phyloP scores from a whole-genome alignment of 495 filamentous ascomycete genomes.

The Aspergillus olivimuriae region DNA sequence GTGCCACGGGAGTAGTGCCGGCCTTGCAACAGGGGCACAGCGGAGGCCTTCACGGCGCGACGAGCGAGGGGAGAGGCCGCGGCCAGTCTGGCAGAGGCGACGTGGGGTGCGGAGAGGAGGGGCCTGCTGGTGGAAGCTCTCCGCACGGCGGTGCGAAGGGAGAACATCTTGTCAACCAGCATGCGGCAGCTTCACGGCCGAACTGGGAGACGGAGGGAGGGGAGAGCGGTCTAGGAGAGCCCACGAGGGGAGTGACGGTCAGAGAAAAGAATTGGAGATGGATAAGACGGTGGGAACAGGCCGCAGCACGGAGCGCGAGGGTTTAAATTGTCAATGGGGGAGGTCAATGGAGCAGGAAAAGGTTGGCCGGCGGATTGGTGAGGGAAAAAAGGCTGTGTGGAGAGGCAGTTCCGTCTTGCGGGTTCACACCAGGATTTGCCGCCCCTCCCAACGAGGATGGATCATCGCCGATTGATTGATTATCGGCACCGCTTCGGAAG shows the following conservation, averaged over 20 bases:
- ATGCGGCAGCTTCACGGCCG: conserved; percentile 44
- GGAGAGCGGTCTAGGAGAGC: conserved; percentile 10
- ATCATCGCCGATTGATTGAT: conserved; percentile 13
- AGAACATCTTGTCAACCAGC: conserved; percentile 43
- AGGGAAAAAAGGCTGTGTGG: conserved; percentile 14
- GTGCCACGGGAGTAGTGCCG: conserved; percentile 43
- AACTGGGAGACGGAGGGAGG: conserved; percentile 15
- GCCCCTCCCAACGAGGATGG: conserved; percentile 12
- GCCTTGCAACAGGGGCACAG: conserved; percentile 23
- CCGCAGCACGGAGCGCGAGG: not conserved
- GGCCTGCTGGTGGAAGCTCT: conserved; percentile 41
- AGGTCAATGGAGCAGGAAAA: not conserved
- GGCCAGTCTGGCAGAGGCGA: conserved; percentile 26
- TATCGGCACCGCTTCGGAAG: conserved; percentile 23
- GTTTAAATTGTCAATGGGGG: not conserved
- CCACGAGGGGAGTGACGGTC: conserved; percentile 12
- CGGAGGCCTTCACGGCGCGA: conserved; percentile 21
- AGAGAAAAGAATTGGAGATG: conserved; percentile 5
- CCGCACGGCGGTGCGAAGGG: conserved; percentile 46
- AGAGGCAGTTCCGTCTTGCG: conserved; percentile 18
- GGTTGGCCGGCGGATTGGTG: conserved; percentile 3
- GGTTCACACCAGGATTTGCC: conserved; percentile 16
- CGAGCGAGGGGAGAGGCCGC: conserved; percentile 19
- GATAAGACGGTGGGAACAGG: conserved; percentile 3
- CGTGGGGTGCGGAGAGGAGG: conserved; percentile 42